Conservation (phyloP, 176 grass and related monocot species). For the Miscanthus lutarioriparius region DNA sequence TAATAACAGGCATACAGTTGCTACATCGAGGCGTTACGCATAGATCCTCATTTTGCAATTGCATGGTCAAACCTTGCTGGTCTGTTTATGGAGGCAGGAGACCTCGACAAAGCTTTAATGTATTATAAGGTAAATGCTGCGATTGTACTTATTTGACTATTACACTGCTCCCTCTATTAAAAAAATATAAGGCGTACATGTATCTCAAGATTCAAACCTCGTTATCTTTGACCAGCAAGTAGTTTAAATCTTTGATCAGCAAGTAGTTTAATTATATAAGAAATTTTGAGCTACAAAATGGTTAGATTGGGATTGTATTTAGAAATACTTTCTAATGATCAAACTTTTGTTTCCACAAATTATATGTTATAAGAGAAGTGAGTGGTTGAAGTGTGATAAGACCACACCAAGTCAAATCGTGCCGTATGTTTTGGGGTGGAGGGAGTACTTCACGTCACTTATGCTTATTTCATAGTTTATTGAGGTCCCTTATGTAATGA, state of each 20-base stretch:
- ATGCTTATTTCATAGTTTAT: background rate
- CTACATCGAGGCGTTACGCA: conserved; percentile 77
- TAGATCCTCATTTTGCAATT: conserved; percentile 95
- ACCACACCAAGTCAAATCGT: background rate
- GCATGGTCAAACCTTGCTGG: conserved; percentile 98
- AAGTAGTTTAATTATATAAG: background rate
- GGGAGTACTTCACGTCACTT: background rate
- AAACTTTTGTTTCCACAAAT: background rate
- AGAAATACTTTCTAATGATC: background rate
- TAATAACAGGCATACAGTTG: conserved; percentile 77
- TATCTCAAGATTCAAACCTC: background rate
- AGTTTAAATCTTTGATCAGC: background rate
- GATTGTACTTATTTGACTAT: background rate
- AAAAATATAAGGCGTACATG: background rate
- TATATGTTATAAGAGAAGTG: background rate
- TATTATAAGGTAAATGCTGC: conserved; percentile 77
- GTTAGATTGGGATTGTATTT: background rate
- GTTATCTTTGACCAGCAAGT: background rate
- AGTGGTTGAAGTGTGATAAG: background rate
- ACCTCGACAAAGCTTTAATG: conserved; percentile 72
- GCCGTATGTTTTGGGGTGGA: background rate
- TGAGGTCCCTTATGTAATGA: background rate
- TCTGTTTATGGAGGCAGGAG: conserved; percentile 91
- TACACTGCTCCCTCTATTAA: background rate
- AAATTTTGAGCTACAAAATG: background rate